Conservation (phyloP, 2,329 filamentous ascomycete species). For the Colletotrichum phormii region DNA sequence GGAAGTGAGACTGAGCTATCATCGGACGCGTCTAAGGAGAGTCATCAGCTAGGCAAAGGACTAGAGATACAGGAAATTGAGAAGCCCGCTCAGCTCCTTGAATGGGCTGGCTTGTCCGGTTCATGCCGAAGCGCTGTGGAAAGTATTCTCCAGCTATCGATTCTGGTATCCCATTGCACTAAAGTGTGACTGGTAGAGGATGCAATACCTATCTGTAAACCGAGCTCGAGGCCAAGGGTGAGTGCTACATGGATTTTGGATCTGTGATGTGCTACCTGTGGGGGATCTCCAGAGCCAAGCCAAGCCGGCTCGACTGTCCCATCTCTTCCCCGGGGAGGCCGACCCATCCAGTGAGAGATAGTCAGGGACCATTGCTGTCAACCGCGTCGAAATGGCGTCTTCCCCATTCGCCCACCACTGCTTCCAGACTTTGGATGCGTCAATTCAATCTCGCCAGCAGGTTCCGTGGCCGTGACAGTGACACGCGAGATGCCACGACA, state of each 20-base stretch:
- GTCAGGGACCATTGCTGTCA: conserved; percentile 1
- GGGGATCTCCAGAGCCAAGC: conserved; percentile 28
- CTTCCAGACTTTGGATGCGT: conserved; percentile 18
- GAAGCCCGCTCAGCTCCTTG: background rate
- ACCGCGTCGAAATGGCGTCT: background rate
- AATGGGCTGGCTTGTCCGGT: background rate
- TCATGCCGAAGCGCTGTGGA: too few species aligned
- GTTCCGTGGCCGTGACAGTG: conserved; percentile 22
- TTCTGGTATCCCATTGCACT: too few species aligned
- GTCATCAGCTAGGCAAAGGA: background rate
- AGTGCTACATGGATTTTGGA: background rate
- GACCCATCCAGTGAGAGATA: background rate
- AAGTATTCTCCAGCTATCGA: too few species aligned
- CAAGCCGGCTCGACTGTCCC: conserved; percentile 5
- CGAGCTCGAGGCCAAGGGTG: too few species aligned
- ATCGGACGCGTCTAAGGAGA: background rate
- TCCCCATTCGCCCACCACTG: conserved; percentile 17
- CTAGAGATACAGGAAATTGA: background rate
- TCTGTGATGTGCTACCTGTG: background rate
- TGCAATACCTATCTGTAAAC: too few species aligned
- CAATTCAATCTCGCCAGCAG: conserved; percentile 16
- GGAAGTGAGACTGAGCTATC: background rate
- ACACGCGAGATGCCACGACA: conserved; percentile 33
- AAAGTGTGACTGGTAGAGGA: too few species aligned
- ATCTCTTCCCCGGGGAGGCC: conserved; percentile 25